Evolutionary conservation across 2,329 filamentous ascomycete genomes (phyloP).

Genomic region (Aspergillus sp.): DNA sequence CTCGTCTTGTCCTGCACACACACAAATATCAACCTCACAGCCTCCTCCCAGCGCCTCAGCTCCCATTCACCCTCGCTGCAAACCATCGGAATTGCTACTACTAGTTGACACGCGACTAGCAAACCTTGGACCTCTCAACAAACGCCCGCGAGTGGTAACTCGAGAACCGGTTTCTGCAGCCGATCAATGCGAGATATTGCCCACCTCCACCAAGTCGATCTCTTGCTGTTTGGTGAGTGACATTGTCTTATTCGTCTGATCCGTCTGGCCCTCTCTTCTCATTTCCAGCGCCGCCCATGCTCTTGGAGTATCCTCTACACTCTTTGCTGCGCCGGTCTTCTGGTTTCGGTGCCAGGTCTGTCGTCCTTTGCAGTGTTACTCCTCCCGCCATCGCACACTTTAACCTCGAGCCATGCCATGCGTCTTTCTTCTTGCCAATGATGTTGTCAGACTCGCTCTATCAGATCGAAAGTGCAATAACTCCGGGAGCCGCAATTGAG

Average conservation of each 20-base stretch:
- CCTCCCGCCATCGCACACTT: background rate
- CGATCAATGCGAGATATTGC: constrained; percentile 27
- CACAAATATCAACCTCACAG: constrained; percentile 32
- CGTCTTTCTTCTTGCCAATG: background rate
- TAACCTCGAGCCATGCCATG: background rate
- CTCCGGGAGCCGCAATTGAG: constrained; percentile 18
- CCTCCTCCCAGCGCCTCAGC: background rate
- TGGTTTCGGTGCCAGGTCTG: background rate
- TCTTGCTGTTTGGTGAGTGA: constrained; percentile 28
- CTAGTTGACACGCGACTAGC: constrained; percentile 19
- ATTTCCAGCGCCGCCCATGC: background rate
- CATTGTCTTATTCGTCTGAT: background rate
- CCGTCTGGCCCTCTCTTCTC: constrained; percentile 6
- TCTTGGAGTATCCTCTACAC: background rate
- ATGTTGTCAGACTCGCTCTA: background rate
- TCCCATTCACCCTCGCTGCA: background rate
- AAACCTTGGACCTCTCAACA: constrained; percentile 12
- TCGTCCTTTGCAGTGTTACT: background rate
- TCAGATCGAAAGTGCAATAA: constrained; percentile 6
- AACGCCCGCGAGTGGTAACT: constrained; percentile 24
- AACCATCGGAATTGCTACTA: background rate
- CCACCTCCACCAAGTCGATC: constrained; percentile 8
- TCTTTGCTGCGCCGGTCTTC: background rate
- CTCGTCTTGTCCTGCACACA: constrained; percentile 25
- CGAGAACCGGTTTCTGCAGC: constrained; percentile 21